Base-by-base conservation (phyloP, 2,329 filamentous ascomycete species). In the Cordyceps cicadae region DNA sequence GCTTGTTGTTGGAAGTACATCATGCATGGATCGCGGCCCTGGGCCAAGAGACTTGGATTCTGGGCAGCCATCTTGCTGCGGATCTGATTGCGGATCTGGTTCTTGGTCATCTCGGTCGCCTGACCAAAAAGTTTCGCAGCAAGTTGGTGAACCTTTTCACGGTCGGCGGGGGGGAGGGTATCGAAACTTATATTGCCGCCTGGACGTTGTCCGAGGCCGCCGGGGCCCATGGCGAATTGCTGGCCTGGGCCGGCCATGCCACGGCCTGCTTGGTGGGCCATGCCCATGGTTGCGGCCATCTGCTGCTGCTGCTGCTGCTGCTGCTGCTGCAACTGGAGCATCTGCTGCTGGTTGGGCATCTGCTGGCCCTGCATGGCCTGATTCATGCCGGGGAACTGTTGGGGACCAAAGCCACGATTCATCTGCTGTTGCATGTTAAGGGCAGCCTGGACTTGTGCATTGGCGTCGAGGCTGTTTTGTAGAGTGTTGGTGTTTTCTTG, bases 391-490 rank as follows among this genome's bases (percentile, higher is more conserved):
- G 82, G 82, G 62, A 86, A 85, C 65, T 79, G 81, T 62, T 81
- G 83, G 74, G 71, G 7, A 81, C 0, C 71, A 81, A 50, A 77
- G 14, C 76, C 76, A 41, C 82, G 77, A 45, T 76, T 75, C 74
- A 84, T 79, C 63, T 81, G 77, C 63, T 81, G 77, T 62, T 80
- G 79, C 74, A 83, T 77, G 62, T 76, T 81, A 75, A 83, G 78
- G 74, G 84, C 75, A 59, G 80, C 73, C 15, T 57, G 56, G 1
- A 15, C 39, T 43, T 74, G 75, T 1, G 69, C 77, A 67, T 71
- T 78, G 58, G 70, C 77, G 65, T 75, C 83, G 61, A 83, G 67
- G n/a, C 74, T 75, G 60, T 77, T 80, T 55, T 81, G 80, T 2
- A 84, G 68, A 12, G 68, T 76, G 0, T 76, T 75, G 50, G 79